Percentiles rank a stretch among this genome's conserved stretches.
Evolutionary conservation across 257 asterid genomes (phyloP).

Genomic region (Solanum bukasovii): DNA sequence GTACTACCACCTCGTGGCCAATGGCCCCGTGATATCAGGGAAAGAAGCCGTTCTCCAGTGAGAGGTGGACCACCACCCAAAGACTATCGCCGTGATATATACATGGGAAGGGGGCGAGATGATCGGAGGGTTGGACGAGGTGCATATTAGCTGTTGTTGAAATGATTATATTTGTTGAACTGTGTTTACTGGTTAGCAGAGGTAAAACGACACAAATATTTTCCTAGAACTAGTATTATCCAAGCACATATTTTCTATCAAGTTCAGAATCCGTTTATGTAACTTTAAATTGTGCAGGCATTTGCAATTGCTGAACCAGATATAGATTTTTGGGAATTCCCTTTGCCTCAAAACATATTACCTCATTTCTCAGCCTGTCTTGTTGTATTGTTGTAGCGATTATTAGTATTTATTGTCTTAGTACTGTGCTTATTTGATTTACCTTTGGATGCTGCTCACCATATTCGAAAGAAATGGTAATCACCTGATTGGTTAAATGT

Average conservation of each 20-base stretch:
- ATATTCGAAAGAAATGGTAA: neutral
- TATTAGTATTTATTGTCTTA: neutral
- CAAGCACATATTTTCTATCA: neutral
- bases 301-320: neutral
- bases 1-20: constrained; percentile 38
- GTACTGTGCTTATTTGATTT: neutral
- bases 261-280: neutral
- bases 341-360: neutral
- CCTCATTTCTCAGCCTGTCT: neutral
- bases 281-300: neutral
- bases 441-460: neutral
- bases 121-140: constrained; percentile 47
- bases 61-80: constrained; percentile 40
- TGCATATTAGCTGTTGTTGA: constrained; percentile 22
- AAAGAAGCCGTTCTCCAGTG: constrained; percentile 64
- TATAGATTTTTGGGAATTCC: neutral
- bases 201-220: neutral
- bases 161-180: neutral
- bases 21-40: constrained; percentile 53
- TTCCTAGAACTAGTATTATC: neutral
- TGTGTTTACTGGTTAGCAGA: neutral
- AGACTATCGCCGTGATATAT: constrained; percentile 40
- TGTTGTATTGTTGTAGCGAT: neutral
- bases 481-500: neutral
- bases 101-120: constrained; percentile 46